phyloP scores from a whole-genome alignment of 2,329 filamentous ascomycete species.

The Trichoderma oligosporum region DNA sequence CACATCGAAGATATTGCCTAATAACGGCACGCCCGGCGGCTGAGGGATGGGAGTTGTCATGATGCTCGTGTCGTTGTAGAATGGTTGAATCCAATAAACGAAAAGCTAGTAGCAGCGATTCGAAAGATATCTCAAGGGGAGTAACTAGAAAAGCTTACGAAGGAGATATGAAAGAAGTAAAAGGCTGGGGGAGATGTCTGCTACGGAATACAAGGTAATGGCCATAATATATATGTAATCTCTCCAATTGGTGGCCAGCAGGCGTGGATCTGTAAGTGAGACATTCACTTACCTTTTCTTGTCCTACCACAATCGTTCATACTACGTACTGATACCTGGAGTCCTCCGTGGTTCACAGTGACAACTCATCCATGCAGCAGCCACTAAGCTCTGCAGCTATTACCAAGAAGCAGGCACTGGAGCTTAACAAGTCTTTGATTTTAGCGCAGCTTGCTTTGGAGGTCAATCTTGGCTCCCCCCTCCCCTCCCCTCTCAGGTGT shows the following conservation, averaged over 20 bases:
- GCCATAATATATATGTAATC: slow-evolving; percentile 5
- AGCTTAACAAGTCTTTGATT: background rate
- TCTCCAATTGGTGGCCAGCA: background rate
- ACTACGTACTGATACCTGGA: background rate
- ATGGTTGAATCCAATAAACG: background rate
- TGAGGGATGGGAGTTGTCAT: slow-evolving; percentile 37
- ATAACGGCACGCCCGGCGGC: slow-evolving; percentile 34
- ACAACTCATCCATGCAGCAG: slow-evolving; percentile 21
- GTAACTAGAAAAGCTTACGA: no score
- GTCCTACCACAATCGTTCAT: background rate
- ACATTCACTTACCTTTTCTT: slow-evolving; percentile 1
- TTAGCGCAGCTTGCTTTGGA: background rate
- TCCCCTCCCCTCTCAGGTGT: background rate
- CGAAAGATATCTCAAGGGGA: no score
- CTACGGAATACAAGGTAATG: background rate
- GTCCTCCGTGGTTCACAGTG: slow-evolving; percentile 10
- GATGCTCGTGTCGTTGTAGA: slow-evolving; percentile 25
- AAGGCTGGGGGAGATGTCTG: background rate
- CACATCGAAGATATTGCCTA: slow-evolving; percentile 38
- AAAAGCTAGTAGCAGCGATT: background rate
- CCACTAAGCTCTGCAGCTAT: slow-evolving; percentile 17
- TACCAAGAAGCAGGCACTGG: background rate
- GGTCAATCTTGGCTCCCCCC: background rate
- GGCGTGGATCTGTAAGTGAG: slow-evolving; percentile 17
- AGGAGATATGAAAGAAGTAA: background rate